Evolutionary conservation across 139 green algal genomes (phyloP), one percentile per base, ranked within the genome.

Genomic region (Micromonas commoda): DNA sequence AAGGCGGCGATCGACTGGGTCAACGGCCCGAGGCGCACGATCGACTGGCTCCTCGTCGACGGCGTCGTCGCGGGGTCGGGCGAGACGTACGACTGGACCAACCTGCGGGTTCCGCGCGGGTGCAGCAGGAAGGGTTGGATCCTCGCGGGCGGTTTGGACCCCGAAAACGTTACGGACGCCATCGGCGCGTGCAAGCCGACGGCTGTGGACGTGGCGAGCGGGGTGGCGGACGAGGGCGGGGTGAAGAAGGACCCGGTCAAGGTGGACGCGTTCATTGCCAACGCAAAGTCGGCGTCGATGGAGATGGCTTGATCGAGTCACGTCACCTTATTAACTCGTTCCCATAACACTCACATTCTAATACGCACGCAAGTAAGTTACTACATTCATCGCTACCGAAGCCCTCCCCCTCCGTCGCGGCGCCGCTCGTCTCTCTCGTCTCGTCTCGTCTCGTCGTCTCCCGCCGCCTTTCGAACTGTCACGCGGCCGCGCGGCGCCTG

Each of bases 201-300:
- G 2, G 78, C 38, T 21, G 84, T 88, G 24, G 84, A 88, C 69
- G 84, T 87, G 4, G 76, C 84, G 19, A 87, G 73, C 71, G 84
- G 84, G 21, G 83, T 88, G 26, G 71, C 83, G 29, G 76, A 74
- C 13, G 35, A 54, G 28, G 66, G 79, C 79, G 77, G 77, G 31
- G 73, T 87, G 20, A 16, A 13, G 9, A 88, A 88, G 76, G 80
- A 86, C 53, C 23, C 61, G 9, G 71, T 1, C 5, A 88, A 82
- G 54, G 39, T 88, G 13, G 33, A 71, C 23, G 71, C 81, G 13
- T 85, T 85, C 31, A 24, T 83, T 16, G 57, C 26, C 19, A 78
- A 78, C 71, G n/a, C 68, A 39, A 32, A 70, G 2, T 37, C 63
- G 9, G 31, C 63, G 28, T 31, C 2, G 28, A n/a, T 16, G 24